These are phyloP conservation scores for Annulohypoxylon nitens DNA, from an alignment of 495 filamentous ascomycete genomes.

Conservation along the genomic window DNA sequence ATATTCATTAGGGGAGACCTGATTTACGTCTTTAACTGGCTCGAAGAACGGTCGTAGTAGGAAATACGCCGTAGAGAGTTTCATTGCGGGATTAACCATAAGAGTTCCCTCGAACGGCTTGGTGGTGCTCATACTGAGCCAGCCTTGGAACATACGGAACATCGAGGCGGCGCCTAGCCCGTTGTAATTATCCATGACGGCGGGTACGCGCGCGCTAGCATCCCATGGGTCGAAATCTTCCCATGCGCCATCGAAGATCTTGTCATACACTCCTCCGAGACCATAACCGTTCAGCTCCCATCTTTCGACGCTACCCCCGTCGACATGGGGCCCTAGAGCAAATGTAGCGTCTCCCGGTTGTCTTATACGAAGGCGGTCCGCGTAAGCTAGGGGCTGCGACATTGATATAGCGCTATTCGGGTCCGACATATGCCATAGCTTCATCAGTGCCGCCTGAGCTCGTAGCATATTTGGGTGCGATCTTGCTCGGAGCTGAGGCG, in stretches of 20 bases:
- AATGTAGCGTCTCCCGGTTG: conserved; percentile 82
- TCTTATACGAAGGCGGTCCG: conserved; percentile 85
- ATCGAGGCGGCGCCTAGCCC: conserved; percentile 86
- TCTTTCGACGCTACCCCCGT: conserved; percentile 86
- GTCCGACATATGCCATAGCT: conserved; percentile 76
- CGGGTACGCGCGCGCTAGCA: conserved; percentile 73
- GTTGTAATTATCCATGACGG: conserved; percentile 81
- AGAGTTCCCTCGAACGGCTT: conserved; percentile 82
- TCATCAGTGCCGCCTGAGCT: conserved; percentile 79
- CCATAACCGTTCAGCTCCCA: conserved; percentile 89
- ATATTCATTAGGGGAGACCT: conserved; percentile 44
- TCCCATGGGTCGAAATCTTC: conserved; percentile 88
- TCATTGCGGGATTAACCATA: conserved; percentile 83
- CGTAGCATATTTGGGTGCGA: conserved; percentile 77
- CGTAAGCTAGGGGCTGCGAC: conserved; percentile 76
- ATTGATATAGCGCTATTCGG: conserved; percentile 70
- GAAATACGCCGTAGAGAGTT: conserved; percentile 80
- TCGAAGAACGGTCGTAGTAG: conserved; percentile 89
- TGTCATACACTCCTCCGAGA: conserved; percentile 73
- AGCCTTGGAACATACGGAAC: conserved; percentile 90
- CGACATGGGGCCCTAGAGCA: conserved; percentile 86
- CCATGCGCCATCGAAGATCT: conserved; percentile 81
- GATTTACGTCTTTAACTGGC: conserved; percentile 51
- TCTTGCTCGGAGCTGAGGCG: conserved; percentile 78
- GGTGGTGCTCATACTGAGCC: conserved; percentile 82